Conservation (phyloP, 768 basidiomycete genomes). For the Antrodiella citrinella region DNA sequence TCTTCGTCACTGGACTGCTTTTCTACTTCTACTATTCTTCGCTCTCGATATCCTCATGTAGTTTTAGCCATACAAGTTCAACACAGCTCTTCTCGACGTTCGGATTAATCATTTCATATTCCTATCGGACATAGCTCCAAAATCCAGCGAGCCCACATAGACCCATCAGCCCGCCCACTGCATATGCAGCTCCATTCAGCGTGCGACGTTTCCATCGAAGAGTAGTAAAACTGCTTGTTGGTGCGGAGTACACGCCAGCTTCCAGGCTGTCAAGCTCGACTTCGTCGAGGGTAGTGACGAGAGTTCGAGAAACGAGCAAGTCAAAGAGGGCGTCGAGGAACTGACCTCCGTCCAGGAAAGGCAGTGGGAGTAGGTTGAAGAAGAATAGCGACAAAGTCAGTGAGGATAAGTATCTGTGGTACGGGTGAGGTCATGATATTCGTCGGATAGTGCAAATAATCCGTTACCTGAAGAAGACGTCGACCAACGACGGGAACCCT, state of each 20-base stretch:
- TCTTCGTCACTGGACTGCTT: too few relatives aligned
- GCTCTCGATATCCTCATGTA: neutral
- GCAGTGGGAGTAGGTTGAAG: conserved; percentile 75
- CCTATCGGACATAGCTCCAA: neutral
- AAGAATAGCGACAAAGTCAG: conserved; percentile 73
- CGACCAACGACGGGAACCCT: conserved; percentile 29
- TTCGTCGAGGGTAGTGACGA: too few relatives aligned
- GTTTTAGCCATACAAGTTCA: neutral
- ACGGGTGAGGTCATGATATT: neutral
- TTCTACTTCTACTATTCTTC: neutral
- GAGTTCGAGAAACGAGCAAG: too few relatives aligned
- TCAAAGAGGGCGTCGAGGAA: conserved; percentile 33
- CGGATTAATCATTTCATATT: neutral
- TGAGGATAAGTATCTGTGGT: conserved; percentile 48
- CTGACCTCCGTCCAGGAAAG: conserved; percentile 62
- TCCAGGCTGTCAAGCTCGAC: too few relatives aligned
- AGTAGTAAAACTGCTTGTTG: too few relatives aligned
- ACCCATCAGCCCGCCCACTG: neutral
- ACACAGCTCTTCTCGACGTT: neutral
- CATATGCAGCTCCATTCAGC: neutral
- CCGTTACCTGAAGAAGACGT: conserved; percentile 44
- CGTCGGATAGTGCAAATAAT: neutral
- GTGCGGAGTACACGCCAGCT: too few relatives aligned
- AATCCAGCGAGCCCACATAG: neutral
- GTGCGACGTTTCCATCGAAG: too few relatives aligned